Base-by-base conservation (phyloP, 805 yeast species). In the Cyberlindnera americana region DNA sequence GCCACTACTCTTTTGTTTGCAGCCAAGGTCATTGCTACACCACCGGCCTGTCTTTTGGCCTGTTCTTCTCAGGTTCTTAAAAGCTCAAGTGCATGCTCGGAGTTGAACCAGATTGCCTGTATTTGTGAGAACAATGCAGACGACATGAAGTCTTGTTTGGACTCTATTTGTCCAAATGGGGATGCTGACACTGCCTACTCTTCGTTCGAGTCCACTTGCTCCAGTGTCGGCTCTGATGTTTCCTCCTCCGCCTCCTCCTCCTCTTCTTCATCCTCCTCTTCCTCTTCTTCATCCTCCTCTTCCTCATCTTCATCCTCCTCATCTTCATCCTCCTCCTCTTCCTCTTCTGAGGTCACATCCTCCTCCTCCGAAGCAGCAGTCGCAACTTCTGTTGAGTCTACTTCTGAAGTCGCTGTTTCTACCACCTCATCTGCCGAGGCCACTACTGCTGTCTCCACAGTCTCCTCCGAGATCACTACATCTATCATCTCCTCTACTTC, bases 21-120 rank as follows among this genome's bases (percentile, higher is more conserved):
- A 28, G 19, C 33, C 17, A 29, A 45, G 29, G 59, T 41, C 31
- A 72, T 73, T 22, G 75, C 85, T 39, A 71, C 91, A 40, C 93
- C 96, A 37, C 96, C 96, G 45, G 96, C 96, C 27, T 89, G 96
- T 71, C 67, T 89, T 50, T 71, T 89, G 61, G 95, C 95, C 29
- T 88, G 96, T 75, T 91, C 85, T 43, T 74, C 87, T 41, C 72
- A 77, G 55, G 90, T 83, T 40, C 69, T 73, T 47, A 74, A 74
- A 60, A 46, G 52, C 6, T 71, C 79, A 13, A 63, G 76, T 29
- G 44, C 66, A 33, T 84, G 93, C 64, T 51, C 66, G 43, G 68
- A 79, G 41, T 61, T 87, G 61, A 75, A 75, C 61, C 78, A 83
- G 56, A 68, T 86, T 50, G 54, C 66, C 30, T 88, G 95, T 70